phyloP scores from a whole-genome alignment of 2,329 filamentous ascomycete genomes.

The Fusarium sp. region DNA sequence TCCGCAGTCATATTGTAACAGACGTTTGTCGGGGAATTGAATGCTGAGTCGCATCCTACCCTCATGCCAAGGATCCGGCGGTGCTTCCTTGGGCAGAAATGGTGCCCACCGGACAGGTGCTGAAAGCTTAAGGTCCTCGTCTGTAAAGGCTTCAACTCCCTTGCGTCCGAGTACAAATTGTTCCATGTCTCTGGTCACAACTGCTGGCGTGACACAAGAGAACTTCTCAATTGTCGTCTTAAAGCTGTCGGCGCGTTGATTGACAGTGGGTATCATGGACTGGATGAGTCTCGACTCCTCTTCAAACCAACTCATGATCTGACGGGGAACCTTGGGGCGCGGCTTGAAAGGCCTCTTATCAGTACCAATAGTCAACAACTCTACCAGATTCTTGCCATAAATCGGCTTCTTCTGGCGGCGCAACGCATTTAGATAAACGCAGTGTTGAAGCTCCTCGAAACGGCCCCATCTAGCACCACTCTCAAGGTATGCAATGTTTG shows the following conservation, averaged over 20 bases:
- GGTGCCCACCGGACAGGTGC: conserved; percentile 69
- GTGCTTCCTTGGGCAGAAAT: conserved; percentile 69
- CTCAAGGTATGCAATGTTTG: conserved; percentile 80
- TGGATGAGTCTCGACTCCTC: conserved; percentile 75
- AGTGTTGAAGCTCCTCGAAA: conserved; percentile 85
- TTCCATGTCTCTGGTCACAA: conserved; percentile 84
- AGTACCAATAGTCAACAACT: conserved; percentile 77
- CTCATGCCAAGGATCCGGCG: conserved; percentile 90
- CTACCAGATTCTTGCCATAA: conserved; percentile 85
- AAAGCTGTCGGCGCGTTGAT: conserved; percentile 79
- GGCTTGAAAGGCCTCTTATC: conserved; percentile 72
- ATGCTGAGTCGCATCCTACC: conserved; percentile 93
- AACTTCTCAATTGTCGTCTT: conserved; percentile 88
- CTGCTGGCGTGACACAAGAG: conserved; percentile 91
- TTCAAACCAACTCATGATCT: conserved; percentile 82
- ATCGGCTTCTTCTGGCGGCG: conserved; percentile 85
- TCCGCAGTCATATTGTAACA: conserved; percentile 98
- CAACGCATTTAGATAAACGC: conserved; percentile 84
- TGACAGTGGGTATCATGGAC: conserved; percentile 80
- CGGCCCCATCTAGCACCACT: conserved; percentile 77
- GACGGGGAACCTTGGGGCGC: conserved; percentile 71
- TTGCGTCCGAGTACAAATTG: conserved; percentile 75
- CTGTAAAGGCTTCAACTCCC: conserved; percentile 70
- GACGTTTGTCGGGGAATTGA: conserved; percentile 94
- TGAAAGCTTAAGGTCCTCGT: conserved; percentile 70